phyloP scores from a whole-genome alignment of 345 rosid species.

The Geranium rotundifolium region DNA sequence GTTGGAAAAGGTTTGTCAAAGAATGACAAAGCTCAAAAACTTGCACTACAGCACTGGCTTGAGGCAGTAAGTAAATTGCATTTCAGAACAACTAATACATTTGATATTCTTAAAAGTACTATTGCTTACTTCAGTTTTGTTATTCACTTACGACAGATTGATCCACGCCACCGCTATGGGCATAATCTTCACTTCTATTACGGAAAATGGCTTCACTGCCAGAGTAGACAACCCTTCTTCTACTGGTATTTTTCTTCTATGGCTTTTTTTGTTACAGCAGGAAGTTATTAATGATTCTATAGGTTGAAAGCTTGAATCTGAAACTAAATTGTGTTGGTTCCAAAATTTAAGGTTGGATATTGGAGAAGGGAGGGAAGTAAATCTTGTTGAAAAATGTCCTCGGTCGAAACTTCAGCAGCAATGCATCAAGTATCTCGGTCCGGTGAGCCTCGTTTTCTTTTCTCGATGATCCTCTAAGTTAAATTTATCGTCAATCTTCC shows the following conservation, averaged over 20 bases:
- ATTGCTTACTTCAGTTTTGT: conserved; percentile 10
- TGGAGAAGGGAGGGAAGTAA: conserved; percentile 87
- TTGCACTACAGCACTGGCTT: conserved; percentile 89
- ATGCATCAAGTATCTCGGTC: conserved; percentile 94
- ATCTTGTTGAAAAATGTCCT: conserved; percentile 60
- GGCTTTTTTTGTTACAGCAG: no score
- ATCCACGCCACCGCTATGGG: conserved; percentile 91
- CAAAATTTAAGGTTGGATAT: conserved; percentile 58
- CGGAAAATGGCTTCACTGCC: conserved; percentile 64
- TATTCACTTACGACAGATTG: conserved; percentile 42
- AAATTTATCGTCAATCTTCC: no score
- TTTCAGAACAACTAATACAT: background rate
- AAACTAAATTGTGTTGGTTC: conserved; percentile 11
- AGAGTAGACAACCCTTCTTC: conserved; percentile 92
- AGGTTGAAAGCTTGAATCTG: no score
- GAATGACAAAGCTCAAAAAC: conserved; percentile 74
- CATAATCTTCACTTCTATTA: conserved; percentile 83
- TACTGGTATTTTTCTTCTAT: conserved; percentile 46
- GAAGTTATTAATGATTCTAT: no score
- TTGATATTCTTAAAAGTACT: background rate
- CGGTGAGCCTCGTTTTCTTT: conserved; percentile 32
- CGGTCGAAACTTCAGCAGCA: conserved; percentile 71
- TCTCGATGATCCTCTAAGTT: no score
- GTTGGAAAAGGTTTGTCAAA: conserved; percentile 81
- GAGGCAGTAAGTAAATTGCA: conserved; percentile 67